Evolutionary conservation across 2,329 filamentous ascomycete genomes (phyloP), one percentile per base, ranked within the genome.

Genomic region (Leptographium procerum): DNA sequence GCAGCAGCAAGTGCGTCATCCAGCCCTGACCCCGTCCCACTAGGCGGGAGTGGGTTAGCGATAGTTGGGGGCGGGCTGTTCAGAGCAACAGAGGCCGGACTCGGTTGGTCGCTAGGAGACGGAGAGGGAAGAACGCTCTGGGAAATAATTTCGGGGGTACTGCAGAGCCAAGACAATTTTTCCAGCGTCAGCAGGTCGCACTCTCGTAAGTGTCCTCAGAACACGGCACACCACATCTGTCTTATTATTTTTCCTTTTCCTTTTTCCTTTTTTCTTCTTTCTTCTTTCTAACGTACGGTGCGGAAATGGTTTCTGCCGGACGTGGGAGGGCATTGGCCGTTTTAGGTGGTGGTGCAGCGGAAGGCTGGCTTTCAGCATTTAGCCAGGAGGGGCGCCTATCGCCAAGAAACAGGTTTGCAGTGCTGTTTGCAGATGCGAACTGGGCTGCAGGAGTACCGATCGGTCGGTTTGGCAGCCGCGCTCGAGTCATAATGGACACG

Each of bases 91-190:
- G 70, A 66, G 61, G 68, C 68, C 28, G 79, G 79, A 65, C 79
- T 82, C 19, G 75, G 72, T 61, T 85, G 82, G 62, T 86, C 80
- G 66, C 82, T 87, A 13, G 81, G 78, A 14, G 83, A 78, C 34
- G 85, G 83, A 16, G 85, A 86, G 8, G 83, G 81, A 55, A 86
- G 75, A 24, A 80, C 72, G 60, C 61, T 59, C 59, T 62, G 47
- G 11, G 28, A 24, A 14, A 45, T 31, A 16, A 10, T 10, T n/a
- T 51, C 11, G 52, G 62, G 57, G 56, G 59, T n/a, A 62, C 62
- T 63, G 58, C 3, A n/a, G 19, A 13, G 14, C 7, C 10, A 47
- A 14, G 5, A 26, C 22, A 16, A 16, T 11, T 28, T 9, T 48
- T n/a, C n/a, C 45, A 48, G 45, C 16, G 19, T 43, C 24, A 55